phyloP scores from a whole-genome alignment of 768 basidiomycete species.

The Holtermanniella nyarrowii region DNA sequence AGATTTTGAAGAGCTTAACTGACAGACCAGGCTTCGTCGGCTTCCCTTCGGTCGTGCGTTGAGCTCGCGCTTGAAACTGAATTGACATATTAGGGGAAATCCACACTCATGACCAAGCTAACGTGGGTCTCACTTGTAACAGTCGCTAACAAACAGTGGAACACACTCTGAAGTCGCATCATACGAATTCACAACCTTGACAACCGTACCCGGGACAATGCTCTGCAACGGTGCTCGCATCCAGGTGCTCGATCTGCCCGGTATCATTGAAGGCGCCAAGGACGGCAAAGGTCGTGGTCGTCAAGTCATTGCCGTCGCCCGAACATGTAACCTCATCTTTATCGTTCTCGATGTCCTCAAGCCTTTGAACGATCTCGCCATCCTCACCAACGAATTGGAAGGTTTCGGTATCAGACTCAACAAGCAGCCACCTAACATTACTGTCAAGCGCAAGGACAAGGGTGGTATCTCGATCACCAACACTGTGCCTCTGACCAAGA shows the following conservation, averaged over 20 bases:
- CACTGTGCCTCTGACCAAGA: conserved; percentile 89
- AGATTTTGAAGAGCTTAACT: not conserved
- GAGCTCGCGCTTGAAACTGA: not conserved
- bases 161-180: conserved; percentile 92
- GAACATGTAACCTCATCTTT: conserved; percentile 96
- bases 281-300: conserved; percentile 93
- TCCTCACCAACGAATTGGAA: conserved; percentile 87
- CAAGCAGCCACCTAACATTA: conserved; percentile 81
- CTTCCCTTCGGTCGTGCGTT: conserved; percentile 45
- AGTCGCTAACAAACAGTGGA: conserved; percentile 55
- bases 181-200: conserved; percentile 93
- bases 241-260: conserved; percentile 76
- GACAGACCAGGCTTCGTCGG: conserved; percentile 59
- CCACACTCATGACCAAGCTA: conserved; percentile 39
- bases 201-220: conserved; percentile 87
- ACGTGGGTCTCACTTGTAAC: conserved; percentile 22
- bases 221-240: conserved; percentile 94
- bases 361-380: conserved; percentile 81
- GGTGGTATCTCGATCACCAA: conserved; percentile 86
- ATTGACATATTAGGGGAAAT: conserved; percentile 29
- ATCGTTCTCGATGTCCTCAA: conserved; percentile 97
- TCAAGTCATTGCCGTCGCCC: conserved; percentile 69
- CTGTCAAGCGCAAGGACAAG: conserved; percentile 55
- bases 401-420: conserved; percentile 97
- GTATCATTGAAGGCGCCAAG: conserved; percentile 45